Evolutionary conservation across 2,329 filamentous ascomycete species (phyloP).

Genomic region (Ophiostoma sp.): DNA sequence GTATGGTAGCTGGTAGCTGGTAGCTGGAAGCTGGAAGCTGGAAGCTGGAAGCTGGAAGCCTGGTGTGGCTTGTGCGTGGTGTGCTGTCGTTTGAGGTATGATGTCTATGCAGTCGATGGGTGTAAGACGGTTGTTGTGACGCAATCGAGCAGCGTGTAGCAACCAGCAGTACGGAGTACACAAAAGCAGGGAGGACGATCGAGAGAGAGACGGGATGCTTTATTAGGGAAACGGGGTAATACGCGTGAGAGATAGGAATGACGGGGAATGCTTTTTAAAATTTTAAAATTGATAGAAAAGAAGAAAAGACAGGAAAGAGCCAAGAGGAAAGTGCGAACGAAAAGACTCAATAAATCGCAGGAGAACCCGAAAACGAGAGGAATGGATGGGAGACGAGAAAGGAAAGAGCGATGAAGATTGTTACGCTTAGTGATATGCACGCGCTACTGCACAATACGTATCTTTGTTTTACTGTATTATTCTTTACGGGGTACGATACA

Average conservation of each 20-base stretch:
- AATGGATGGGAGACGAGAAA: neutral
- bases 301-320: neutral
- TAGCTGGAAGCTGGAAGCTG: neutral
- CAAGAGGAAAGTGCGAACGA: neutral
- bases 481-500: neutral
- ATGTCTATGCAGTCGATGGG: neutral
- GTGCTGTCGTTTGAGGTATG: neutral
- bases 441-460: slow-evolving; percentile 12
- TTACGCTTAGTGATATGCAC: slow-evolving; percentile 3
- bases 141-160: neutral
- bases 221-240: neutral
- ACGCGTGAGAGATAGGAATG: neutral
- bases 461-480: neutral
- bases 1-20: too few relatives aligned
- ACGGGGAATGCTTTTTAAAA: neutral
- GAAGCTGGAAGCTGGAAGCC: neutral
- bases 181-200: slow-evolving; percentile 4
- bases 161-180: neutral
- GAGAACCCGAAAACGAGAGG: neutral
- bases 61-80: neutral
- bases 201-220: neutral
- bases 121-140: neutral
- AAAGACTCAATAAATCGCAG: neutral
- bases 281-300: too few relatives aligned
- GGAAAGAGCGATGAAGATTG: slow-evolving; percentile 10